Percentiles rank a stretch among this genome's conserved stretches.
Evolutionary conservation across 2,329 filamentous ascomycete genomes (phyloP).

Genomic region (Diaporthe australafricana): DNA sequence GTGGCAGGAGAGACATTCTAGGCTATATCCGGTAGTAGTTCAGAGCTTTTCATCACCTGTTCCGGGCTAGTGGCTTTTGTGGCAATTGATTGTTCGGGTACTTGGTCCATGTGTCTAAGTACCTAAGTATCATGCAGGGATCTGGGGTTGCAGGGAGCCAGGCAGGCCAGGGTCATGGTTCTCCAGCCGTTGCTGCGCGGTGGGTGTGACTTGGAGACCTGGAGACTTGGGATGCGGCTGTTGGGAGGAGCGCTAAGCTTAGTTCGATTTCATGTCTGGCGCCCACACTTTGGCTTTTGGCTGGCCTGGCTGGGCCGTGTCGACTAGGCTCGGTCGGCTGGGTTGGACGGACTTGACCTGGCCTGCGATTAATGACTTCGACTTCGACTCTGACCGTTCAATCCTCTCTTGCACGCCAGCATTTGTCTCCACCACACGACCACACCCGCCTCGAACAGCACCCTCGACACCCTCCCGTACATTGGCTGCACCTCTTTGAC

Average conservation of each 20-base stretch:
- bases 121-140: background rate
- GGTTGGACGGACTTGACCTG: background rate
- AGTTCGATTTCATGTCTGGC: conserved; percentile 22
- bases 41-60: background rate
- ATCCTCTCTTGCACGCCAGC: conserved; percentile 2
- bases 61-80: background rate
- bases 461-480: background rate
- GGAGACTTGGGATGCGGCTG: conserved; percentile 25
- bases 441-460: conserved; percentile 1
- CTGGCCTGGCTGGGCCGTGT: background rate
- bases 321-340: too few species aligned
- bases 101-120: background rate
- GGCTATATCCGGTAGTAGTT: background rate
- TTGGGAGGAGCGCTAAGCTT: background rate
- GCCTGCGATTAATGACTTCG: conserved; percentile 10
- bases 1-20: background rate
- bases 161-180: conserved; percentile 21
- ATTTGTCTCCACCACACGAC: background rate
- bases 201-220: background rate
- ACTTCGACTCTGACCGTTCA: conserved; percentile 8
- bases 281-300: background rate
- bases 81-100: background rate
- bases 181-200: background rate
- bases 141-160: background rate
- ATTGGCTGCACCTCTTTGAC: conserved; percentile 16